Base-by-base conservation (phyloP, 371 early-diverging fungal species). In the Rhizopus arrhizus region DNA sequence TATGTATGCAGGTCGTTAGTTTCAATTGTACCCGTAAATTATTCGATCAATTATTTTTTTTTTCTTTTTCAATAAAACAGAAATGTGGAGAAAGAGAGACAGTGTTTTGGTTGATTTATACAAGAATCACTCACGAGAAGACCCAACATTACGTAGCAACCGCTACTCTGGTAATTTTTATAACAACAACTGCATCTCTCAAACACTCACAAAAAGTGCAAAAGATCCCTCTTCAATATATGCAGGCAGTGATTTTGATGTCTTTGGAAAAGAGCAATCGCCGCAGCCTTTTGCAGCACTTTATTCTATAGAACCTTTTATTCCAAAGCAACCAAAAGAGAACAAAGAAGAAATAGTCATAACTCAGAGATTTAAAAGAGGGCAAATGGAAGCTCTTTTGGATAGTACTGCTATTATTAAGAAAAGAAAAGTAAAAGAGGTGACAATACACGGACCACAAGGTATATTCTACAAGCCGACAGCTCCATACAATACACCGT, bases 181-280 rank as follows among this genome's bases (percentile, higher is more conserved):
- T 13, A 38, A 38, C 5, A 8, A 8, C 13, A 11, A 8, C 13
- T 38, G 13, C 13, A 11, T 38, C 11, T 13, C 40, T 38, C 40
- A 38, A 38, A 8, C 40, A 38, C 40, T 38, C 8, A 38, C 53
- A 52, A 52, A 38, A 32, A 53, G 38, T 40, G 13, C 38, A 53
- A 35, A 33, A 38, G 35, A 40, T 13, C 35, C 35, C 22, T 34
- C 34, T 10, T 52, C 35, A 34, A 53, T 28, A 38, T 35, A 53
- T 12, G 12, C 36, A 15, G 41, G 41, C 11, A 22, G 36, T 35
- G 52, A 38, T 22, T 52, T 48, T 48, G 48, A 48, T 48, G 48
- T 48, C 5, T 48, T 48, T 48, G 48, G 48, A 48, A 48, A 48
- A 48, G 48, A 48, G 5, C 22, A 48, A 48, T n/a, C 48, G 28